Evolutionary conservation across 805 yeast species (phyloP).

Genomic region (Yarrowia bubula): DNA sequence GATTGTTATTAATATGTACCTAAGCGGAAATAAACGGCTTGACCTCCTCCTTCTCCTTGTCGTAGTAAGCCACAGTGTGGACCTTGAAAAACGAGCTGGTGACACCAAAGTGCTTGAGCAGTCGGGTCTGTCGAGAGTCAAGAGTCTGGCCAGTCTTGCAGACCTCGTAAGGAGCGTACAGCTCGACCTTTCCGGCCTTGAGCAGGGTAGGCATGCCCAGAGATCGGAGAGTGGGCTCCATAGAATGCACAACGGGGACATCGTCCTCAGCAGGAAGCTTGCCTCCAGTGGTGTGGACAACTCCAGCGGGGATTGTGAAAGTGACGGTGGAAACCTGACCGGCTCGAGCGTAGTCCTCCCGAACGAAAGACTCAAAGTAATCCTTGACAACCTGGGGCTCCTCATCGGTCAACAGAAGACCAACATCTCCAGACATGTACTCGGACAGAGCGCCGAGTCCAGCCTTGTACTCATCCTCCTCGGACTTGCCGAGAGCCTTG

Average conservation of each 20-base stretch:
- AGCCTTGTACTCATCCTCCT: slow-evolving; percentile 87
- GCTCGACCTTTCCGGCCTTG: slow-evolving; percentile 79
- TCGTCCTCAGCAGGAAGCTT: slow-evolving; percentile 87
- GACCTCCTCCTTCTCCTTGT: slow-evolving; percentile 51
- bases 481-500: slow-evolving; percentile 84
- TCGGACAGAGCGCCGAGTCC: slow-evolving; percentile 69
- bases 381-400: slow-evolving; percentile 80
- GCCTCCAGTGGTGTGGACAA: slow-evolving; percentile 93
- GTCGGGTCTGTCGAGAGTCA: slow-evolving; percentile 86
- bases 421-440: slow-evolving; percentile 72
- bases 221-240: slow-evolving; percentile 89
- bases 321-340: slow-evolving; percentile 80
- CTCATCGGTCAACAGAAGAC: slow-evolving; percentile 87
- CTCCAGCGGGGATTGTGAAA: slow-evolving; percentile 84
- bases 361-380: slow-evolving; percentile 77
- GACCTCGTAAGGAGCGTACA: slow-evolving; percentile 74
- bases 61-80: slow-evolving; percentile 68
- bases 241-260: slow-evolving; percentile 92
- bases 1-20: slow-evolving; percentile 3
- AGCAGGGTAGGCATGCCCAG: slow-evolving; percentile 89
- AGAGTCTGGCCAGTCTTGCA: slow-evolving; percentile 75
- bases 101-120: slow-evolving; percentile 91
- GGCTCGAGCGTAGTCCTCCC: slow-evolving; percentile 85
- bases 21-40: slow-evolving; percentile 27
- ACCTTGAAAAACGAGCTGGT: slow-evolving; percentile 92